Conservation (phyloP, 2,329 filamentous ascomycete genomes). For the Fusarium neocosmosporiellum region DNA sequence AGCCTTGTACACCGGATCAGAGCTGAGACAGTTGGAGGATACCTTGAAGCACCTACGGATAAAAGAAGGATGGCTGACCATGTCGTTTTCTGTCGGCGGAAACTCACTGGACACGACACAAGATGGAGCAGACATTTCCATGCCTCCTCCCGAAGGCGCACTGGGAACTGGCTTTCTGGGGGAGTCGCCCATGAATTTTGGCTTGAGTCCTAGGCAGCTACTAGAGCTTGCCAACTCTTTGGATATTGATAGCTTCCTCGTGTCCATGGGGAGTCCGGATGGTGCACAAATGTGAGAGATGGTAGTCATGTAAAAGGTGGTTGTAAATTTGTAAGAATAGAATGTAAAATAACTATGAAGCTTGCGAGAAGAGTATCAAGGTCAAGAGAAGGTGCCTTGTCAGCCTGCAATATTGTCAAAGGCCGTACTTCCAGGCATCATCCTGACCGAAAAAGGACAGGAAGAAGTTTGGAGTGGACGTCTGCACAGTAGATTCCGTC, state of each 20-base stretch:
- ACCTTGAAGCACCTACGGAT: neutral
- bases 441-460: conserved; percentile 10
- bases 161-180: neutral
- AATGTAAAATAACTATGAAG: neutral
- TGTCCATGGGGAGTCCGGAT: neutral
- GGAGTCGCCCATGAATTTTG: neutral
- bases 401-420: neutral
- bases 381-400: no score
- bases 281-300: neutral
- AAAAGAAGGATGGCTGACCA: neutral
- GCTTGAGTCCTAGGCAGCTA: neutral
- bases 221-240: neutral
- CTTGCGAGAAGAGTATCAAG: neutral
- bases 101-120: neutral
- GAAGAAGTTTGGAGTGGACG: conserved; percentile 16
- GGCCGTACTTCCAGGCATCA: conserved; percentile 12
- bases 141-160: neutral
- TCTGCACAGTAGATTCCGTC: conserved; percentile 3
- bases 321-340: neutral
- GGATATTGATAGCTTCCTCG: neutral
- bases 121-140: neutral
- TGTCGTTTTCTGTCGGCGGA: neutral
- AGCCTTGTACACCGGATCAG: conserved; percentile 48
- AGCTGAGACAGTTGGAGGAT: neutral
- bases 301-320: neutral